Evolutionary conservation across 2,329 filamentous ascomycete genomes (phyloP).

Genomic region (Pyricularia pennisetigena): DNA sequence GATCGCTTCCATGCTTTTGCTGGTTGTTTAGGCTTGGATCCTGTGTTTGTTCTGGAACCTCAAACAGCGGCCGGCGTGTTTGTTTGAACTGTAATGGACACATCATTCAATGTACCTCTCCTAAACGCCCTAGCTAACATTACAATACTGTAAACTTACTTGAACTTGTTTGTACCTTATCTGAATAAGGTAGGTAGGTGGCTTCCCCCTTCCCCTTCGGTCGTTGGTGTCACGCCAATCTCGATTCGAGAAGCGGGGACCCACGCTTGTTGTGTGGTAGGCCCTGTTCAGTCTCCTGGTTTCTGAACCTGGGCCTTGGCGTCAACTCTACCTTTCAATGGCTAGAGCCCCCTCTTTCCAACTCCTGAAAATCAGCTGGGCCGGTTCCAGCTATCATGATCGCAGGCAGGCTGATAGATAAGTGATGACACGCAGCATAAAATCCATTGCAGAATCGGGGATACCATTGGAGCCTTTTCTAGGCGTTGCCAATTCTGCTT

Average conservation of each 20-base stretch:
- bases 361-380: neutral
- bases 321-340: neutral
- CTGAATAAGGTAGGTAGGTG: neutral
- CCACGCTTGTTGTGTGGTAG: neutral
- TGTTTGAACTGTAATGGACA: too few relatives aligned
- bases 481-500: neutral
- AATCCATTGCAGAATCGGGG: neutral
- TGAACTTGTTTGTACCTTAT: neutral
- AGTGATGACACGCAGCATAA: neutral
- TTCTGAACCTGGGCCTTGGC: neutral
- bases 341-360: neutral
- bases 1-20: neutral
- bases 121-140: neutral
- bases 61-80: too few relatives aligned
- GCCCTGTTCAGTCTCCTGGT: neutral
- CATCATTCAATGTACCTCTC: neutral
- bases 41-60: too few relatives aligned
- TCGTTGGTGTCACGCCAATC: neutral
- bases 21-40: neutral
- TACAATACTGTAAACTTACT: neutral
- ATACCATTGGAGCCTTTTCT: neutral
- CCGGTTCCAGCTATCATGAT: neutral
- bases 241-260: neutral
- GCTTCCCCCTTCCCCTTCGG: neutral
- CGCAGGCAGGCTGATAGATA: neutral